Base-by-base conservation (phyloP, 495 filamentous ascomycete species). In the Pyrenula aspistea region DNA sequence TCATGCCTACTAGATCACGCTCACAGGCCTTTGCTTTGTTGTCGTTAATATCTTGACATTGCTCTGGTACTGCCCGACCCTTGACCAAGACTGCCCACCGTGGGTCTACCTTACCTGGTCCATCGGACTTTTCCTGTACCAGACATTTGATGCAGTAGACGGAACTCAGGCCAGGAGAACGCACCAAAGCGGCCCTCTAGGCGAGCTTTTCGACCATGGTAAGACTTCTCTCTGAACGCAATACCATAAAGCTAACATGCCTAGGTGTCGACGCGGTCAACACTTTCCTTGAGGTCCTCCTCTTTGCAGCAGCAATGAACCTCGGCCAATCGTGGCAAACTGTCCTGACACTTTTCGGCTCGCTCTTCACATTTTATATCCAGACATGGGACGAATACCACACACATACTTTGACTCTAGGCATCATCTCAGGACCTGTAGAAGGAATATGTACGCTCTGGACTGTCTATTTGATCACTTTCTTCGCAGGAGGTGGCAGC, bases 321-420 rank as follows among this genome's bases (percentile, higher is more conserved):
- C 80, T 97, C 59, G 93, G 93, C 47, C 88, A 95, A 73, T 81
- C 84, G 55, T 98, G 93, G 92, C 81, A 83, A 65, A 96, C 93
- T 1, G 78, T 97, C 11, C 68, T 91, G 58, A 82, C 81, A 15
- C 77, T 96, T 2, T 96, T 95, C 71, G 93, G 85, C 63, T 85
- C 86, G 0, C 81, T 86, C 31, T 74, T 91, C 64, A 96, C 91
- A 15, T 98, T 98, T 71, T 98, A 98, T 68, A 84, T 98, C 22
- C 93, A 96, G 68, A 98, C 93, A 25, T 98, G 93, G 93, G 93
- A 98, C 61, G 93, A 96, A 72, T 97, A 96, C 71, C 94, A 96
- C 73, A 98, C 93, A 42, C 88, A 95, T 66, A 91, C 92, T 10
- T 81, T 98, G 22, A 96, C 89, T 12, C 80, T 98, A 0, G 93